Conservation (phyloP, 495 filamentous ascomycete species). For the Trichoderma gamsii region DNA sequence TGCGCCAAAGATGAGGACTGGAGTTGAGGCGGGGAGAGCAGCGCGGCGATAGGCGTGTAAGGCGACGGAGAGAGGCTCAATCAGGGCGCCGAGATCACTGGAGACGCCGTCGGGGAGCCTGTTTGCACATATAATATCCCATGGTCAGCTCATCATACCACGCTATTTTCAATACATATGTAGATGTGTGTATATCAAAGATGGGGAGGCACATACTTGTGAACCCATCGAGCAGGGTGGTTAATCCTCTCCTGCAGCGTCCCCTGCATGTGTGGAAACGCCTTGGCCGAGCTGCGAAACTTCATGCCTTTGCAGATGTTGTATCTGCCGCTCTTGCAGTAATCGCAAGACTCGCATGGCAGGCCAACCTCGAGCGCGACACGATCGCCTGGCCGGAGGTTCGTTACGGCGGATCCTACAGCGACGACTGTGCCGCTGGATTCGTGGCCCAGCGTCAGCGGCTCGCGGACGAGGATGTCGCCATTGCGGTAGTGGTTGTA, state of each 20-base stretch:
- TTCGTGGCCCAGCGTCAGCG: slow-evolving; percentile 58
- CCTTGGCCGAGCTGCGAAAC: slow-evolving; percentile 74
- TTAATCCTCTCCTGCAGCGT: slow-evolving; percentile 75
- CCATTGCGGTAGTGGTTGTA: slow-evolving; percentile 62
- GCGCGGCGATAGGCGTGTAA: slow-evolving; percentile 67
- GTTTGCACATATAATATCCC: background rate
- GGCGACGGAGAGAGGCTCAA: slow-evolving; percentile 75
- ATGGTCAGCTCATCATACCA: background rate
- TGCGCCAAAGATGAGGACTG: slow-evolving; percentile 71
- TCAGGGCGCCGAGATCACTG: slow-evolving; percentile 63
- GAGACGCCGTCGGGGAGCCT: slow-evolving; percentile 58
- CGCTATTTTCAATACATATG: background rate
- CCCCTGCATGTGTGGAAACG: slow-evolving; percentile 72
- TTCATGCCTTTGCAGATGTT: slow-evolving; percentile 79
- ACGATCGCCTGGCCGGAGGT: slow-evolving; percentile 54
- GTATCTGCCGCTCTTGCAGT: slow-evolving; percentile 65
- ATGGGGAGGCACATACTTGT: slow-evolving; percentile 42
- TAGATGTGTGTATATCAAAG: background rate
- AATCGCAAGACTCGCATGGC: slow-evolving; percentile 63
- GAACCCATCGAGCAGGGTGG: slow-evolving; percentile 64
- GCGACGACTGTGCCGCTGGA: slow-evolving; percentile 52
- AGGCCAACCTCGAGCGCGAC: slow-evolving; percentile 82
- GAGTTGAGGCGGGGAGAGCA: slow-evolving; percentile 42
- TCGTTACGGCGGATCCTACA: slow-evolving; percentile 41
- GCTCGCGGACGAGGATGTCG: slow-evolving; percentile 57